A percentile compares a stretch with the other conserved stretches of the same genome.
phyloP scores from a whole-genome alignment of 1,284 basidiomycete genomes.

The Apiotrichum laibachii region DNA sequence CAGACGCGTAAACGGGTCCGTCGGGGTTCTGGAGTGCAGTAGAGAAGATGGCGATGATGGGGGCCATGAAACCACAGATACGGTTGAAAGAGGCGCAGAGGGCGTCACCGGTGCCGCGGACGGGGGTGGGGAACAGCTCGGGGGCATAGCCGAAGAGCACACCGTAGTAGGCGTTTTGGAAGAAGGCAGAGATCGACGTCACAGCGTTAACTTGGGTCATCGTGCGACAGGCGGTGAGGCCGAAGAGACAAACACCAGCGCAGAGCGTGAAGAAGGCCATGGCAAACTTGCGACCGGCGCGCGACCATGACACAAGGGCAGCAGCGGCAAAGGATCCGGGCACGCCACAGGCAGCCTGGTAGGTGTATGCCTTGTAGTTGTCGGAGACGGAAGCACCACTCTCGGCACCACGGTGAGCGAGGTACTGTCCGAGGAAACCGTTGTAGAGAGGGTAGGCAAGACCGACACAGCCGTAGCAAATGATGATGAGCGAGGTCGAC shows the following conservation, averaged over 20 bases:
- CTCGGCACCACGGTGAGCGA: constrained; percentile 42
- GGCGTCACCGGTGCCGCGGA: constrained; percentile 64
- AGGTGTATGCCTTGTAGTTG: constrained; percentile 58
- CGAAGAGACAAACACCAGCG: constrained; percentile 61
- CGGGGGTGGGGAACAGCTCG: constrained; percentile 64
- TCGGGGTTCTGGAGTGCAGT: constrained; percentile 29
- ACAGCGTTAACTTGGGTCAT: constrained; percentile 56
- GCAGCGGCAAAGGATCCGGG: constrained; percentile 62
- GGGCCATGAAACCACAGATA: constrained; percentile 56
- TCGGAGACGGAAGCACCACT: constrained; percentile 35
- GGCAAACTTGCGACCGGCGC: constrained; percentile 57
- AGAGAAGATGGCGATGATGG: constrained; percentile 35
- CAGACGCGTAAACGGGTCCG: constrained; percentile 62
- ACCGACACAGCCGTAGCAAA: constrained; percentile 61
- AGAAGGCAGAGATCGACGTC: constrained; percentile 58
- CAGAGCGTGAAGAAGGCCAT: constrained; percentile 57
- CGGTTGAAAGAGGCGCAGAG: constrained; percentile 59
- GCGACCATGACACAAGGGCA: constrained; percentile 57
- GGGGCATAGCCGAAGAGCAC: constrained; percentile 63
- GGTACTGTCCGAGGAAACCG: constrained; percentile 58
- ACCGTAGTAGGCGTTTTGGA: constrained; percentile 56
- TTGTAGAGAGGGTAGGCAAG: constrained; percentile 57
- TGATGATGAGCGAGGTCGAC: constrained; percentile 58
- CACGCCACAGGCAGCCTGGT: constrained; percentile 55
- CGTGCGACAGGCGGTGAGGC: constrained; percentile 61